Base-by-base conservation (phyloP, 2,329 filamentous ascomycete genomes). In the Alternaria infectoria region DNA sequence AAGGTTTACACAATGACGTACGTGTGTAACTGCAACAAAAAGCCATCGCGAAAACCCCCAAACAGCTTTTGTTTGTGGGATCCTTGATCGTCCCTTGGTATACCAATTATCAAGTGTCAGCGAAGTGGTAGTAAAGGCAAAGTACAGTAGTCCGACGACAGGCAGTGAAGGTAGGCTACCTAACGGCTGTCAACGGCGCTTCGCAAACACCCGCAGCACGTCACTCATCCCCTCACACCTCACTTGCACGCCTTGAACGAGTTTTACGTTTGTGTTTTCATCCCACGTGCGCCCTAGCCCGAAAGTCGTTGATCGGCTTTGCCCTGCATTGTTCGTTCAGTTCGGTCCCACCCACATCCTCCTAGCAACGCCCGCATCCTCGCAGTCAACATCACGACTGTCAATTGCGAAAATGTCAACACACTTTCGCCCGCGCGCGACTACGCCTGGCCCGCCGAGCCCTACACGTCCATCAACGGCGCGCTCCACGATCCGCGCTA, bases 401-500 rank as follows among this genome's bases (percentile, higher is more conserved):
- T 52, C 30, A 32, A 52, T 44, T 26, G n/a, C 25, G 21, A 44
- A 8, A 25, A 62, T 62, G 59, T 55, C 61, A 11, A 55, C 57
- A 28, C 57, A 62, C 15, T 54, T 59, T 47, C 59, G 26, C 21
- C 54, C 59, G 21, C 46, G 59, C 26, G 19, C 54, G 69, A 67
- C 11, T 63, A 66, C 51, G 56, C 74, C 58, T 40, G 58, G 52
- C 4, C 66, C 57, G 59, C 68, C 59, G 12, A 66, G 60, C 2
- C 73, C 73, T 4, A 49, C 55, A 2, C 68, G 69, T 19, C 73
- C 74, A 12, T 54, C 64, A 26, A 74, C 68, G 19, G 62, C 68
- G 23, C 64, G 64, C 57, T 75, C 70, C 0, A 77, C 74, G 3
- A 75, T 77, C 47, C 73, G 74, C 23, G 67, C 68, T 28, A 72